Evolutionary conservation across 2,329 filamentous ascomycete species (phyloP), one percentile per base, ranked within the genome.

Genomic region (Annulohypoxylon truncatum): DNA sequence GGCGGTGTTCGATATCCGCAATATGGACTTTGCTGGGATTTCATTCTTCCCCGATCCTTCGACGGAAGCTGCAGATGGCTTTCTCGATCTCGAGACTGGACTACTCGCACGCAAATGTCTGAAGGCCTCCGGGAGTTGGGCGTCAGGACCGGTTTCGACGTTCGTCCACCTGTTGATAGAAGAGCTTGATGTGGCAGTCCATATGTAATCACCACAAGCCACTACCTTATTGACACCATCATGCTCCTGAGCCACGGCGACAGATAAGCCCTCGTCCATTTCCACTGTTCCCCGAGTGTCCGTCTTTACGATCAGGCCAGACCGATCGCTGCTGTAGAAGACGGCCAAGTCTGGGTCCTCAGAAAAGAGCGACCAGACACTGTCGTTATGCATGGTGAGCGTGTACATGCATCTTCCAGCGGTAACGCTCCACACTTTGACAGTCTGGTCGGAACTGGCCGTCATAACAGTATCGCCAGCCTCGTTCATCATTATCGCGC

Each of bases 381-480:
- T 97, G 76, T 97, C 94, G 76, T 97, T 97, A 81, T 99, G 96
- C 96, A 99, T 99, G 58, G 94, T 97, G 73, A 99, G 87, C 0
- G 96, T 99, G 79, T 97, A 93, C 91, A 98, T 95, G 84, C 96
- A 99, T 72, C 96, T 87, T 59, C 96, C 96, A 20, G 94, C 95
- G 9, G 92, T 96, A 72, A 98, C 90, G 71, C 94, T 97, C 96
- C 96, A 99, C 62, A 98, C 89, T 82, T 99, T 99, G 82, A 99
- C 91, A 0, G 96, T 98, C 80, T 97, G 94, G 78, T 99, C 96
- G 1, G 95, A 95, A 72, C 94, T 97, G 12, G 93, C 94, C 0
- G 95, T 97, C 84, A 99, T 88, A 72, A 99, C 92, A 40, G 90
- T 96, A 76, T 97, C 94, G 38, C 93, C 94, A 64, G 92, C 89